These are phyloP conservation scores for Rhododendron ovatum DNA, from an alignment of 148 eudicot species.

Conservation along the genomic window DNA sequence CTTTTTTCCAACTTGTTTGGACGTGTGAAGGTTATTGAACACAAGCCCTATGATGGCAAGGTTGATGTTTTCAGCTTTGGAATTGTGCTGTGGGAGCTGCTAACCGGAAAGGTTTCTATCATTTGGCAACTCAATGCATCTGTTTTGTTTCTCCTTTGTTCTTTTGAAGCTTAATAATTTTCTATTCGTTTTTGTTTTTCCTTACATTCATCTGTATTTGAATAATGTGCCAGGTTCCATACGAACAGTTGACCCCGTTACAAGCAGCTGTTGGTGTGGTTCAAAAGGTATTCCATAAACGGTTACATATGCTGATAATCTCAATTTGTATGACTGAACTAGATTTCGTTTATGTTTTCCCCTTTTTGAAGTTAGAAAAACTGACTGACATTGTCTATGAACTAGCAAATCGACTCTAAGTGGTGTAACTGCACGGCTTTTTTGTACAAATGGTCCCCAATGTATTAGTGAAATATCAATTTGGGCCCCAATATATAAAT, in stretches of 20 bases:
- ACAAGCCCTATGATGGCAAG: conserved; percentile 48
- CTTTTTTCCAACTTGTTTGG: conserved; percentile 19
- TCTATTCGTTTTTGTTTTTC: neutral
- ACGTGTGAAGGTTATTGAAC: conserved; percentile 47
- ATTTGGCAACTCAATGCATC: neutral
- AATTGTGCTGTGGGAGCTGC: conserved; percentile 53
- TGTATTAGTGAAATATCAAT: too few relatives aligned
- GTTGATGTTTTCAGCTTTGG: conserved; percentile 59
- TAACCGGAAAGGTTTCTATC: conserved; percentile 44
- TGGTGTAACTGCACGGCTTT: too few relatives aligned
- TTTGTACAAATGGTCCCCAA: too few relatives aligned
- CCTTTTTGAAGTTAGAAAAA: neutral
- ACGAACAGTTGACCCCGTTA: conserved; percentile 43
- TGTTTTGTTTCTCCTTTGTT: neutral
- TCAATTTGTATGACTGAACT: neutral
- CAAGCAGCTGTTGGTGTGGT: conserved; percentile 59
- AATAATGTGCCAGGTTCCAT: conserved; percentile 38
- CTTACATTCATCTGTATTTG: neutral
- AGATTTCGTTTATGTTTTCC: neutral
- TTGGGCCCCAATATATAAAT: too few relatives aligned
- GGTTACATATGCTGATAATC: neutral
- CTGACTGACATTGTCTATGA: neutral
- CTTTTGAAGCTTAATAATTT: neutral
- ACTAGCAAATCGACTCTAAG: neutral
- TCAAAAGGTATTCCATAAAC: conserved; percentile 33